phyloP scores from a whole-genome alignment of 176 grass and related monocot genomes.

The Oryza meyeriana region DNA sequence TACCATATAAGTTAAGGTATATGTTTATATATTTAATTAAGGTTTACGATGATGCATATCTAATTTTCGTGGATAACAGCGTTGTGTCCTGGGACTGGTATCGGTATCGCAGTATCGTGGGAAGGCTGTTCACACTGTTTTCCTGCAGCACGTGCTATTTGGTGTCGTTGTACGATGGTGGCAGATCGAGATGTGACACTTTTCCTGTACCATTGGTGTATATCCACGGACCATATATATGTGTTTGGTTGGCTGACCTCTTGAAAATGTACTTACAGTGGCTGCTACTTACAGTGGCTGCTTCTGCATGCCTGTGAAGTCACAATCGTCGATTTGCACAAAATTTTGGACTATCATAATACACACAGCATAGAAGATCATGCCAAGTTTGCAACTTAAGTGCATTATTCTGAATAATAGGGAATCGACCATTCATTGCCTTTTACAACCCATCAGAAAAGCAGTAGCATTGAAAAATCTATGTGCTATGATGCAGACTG shows the following conservation, averaged over 20 bases:
- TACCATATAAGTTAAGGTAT: too few species aligned
- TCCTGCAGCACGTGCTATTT: too few species aligned
- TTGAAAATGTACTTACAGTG: neutral
- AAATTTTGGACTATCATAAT: neutral
- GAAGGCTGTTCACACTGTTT: too few species aligned
- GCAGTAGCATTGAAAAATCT: neutral
- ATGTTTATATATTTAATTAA: too few species aligned
- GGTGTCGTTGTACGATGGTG: too few species aligned
- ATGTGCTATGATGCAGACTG: neutral
- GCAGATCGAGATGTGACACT: too few species aligned
- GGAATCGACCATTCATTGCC: slow-evolving; percentile 15
- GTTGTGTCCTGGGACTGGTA: too few species aligned
- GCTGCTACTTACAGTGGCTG: slow-evolving; percentile 10
- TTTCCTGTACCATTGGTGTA: neutral
- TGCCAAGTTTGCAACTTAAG: slow-evolving; percentile 3
- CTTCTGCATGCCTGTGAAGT: slow-evolving; percentile 19
- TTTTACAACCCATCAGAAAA: slow-evolving; percentile 25
- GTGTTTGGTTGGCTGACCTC: neutral
- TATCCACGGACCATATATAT: neutral
- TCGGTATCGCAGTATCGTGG: too few species aligned
- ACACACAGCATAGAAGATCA: neutral
- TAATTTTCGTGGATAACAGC: too few species aligned
- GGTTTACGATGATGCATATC: too few species aligned
- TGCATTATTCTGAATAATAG: neutral
- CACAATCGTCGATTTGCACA: neutral